phyloP scores from a whole-genome alignment of 1,139 yeast genomes.

The Kodamaea fungicola region DNA sequence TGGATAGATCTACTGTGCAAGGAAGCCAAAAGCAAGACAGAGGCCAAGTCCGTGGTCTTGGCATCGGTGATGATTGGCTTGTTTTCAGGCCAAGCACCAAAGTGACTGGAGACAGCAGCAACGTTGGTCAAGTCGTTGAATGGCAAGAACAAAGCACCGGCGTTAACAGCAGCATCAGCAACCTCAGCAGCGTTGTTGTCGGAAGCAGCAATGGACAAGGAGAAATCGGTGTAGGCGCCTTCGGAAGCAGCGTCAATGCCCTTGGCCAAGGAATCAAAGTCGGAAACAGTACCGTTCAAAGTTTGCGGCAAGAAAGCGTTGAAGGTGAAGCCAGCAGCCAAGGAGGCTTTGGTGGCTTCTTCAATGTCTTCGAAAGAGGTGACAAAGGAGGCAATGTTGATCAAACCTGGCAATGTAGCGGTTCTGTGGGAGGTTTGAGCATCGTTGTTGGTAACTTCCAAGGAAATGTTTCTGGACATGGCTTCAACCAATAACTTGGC shows the following conservation, averaged over 20 bases:
- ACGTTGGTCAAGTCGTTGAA: conserved; percentile 73
- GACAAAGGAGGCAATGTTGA: conserved; percentile 76
- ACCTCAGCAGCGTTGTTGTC: conserved; percentile 63
- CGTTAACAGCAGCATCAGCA: conserved; percentile 59
- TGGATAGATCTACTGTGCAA: conserved; percentile 84
- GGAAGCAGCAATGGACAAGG: conserved; percentile 80
- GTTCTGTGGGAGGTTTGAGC: conserved; percentile 90
- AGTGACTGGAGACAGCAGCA: conserved; percentile 72
- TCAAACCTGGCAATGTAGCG: conserved; percentile 79
- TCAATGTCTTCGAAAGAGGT: conserved; percentile 68
- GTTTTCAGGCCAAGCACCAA: conserved; percentile 76
- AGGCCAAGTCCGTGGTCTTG: conserved; percentile 85
- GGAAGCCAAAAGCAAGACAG: conserved; percentile 84
- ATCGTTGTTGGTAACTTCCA: conserved; percentile 76
- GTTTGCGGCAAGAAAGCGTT: conserved; percentile 77
- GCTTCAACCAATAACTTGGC: conserved; percentile 97
- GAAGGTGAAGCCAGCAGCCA: conserved; percentile 88
- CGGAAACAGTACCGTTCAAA: conserved; percentile 59
- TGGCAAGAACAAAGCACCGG: conserved; percentile 80
- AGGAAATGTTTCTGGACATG: conserved; percentile 61
- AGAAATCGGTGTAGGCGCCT: conserved; percentile 76
- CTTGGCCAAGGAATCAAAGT: conserved; percentile 58
- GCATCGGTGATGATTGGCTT: conserved; percentile 94
- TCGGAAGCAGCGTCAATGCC: conserved; percentile 58
- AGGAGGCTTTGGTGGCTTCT: conserved; percentile 63